Conservation (phyloP, 352 stramenopile species). For the Sclerospora graminicola region DNA sequence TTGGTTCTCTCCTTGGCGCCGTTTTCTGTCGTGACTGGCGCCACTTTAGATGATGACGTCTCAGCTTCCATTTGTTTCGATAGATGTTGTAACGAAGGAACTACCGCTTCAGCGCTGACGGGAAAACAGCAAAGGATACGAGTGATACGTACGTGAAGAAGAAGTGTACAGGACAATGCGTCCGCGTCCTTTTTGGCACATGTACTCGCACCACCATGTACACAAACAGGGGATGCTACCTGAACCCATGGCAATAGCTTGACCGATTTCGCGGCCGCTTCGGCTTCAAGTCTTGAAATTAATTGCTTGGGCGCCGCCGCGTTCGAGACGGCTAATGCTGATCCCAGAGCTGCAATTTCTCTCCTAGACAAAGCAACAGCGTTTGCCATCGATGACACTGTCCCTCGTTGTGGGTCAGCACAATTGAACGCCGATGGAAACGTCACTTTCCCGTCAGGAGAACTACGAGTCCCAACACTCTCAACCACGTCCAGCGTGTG, state of each 20-base stretch:
- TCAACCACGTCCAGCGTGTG: slow-evolving; percentile 21
- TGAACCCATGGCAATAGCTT: neutral
- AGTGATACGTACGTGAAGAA: neutral
- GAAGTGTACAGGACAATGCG: neutral
- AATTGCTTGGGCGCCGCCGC: slow-evolving; percentile 7
- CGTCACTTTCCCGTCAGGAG: slow-evolving; percentile 1
- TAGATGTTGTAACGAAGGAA: too few relatives aligned
- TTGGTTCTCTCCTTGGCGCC: too few relatives aligned
- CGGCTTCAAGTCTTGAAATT: slow-evolving; percentile 5
- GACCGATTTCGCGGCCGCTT: slow-evolving; percentile 11
- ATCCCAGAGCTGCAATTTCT: slow-evolving; percentile 23
- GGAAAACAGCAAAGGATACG: too few relatives aligned
- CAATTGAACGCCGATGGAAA: neutral
- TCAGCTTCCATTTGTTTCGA: slow-evolving; percentile 1
- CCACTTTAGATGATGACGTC: neutral
- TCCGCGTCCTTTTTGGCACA: neutral
- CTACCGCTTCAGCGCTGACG: too few relatives aligned
- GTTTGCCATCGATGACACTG: slow-evolving; percentile 1
- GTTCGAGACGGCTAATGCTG: slow-evolving; percentile 12
- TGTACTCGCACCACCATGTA: neutral
- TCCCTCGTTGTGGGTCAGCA: neutral
- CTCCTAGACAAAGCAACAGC: slow-evolving; percentile 10
- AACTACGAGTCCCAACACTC: neutral
- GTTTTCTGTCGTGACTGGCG: neutral
- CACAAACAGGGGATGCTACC: neutral